phyloP scores from a whole-genome alignment of 2,329 filamentous ascomycete species.

The Colletotrichum gigasporum region DNA sequence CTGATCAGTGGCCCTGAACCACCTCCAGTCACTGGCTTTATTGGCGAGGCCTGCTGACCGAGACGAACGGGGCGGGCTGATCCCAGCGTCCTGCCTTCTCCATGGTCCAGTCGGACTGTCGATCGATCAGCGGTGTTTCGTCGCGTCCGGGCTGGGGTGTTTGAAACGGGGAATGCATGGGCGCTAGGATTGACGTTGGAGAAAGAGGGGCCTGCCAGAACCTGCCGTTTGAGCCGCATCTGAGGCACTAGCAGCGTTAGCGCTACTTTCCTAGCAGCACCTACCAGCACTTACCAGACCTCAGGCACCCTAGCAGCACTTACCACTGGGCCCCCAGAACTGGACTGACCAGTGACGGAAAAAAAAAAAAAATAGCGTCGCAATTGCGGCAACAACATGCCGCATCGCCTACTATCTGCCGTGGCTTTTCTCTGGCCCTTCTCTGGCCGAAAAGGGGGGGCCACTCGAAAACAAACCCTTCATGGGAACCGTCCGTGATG shows the following conservation, averaged over 20 bases:
- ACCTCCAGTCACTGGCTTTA: no score
- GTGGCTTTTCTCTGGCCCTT: not conserved
- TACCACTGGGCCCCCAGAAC: no score
- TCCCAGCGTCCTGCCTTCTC: constrained; percentile 2
- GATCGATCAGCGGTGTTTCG: constrained; percentile 31
- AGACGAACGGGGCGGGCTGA: not conserved
- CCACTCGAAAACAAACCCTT: not conserved
- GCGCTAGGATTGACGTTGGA: constrained; percentile 27
- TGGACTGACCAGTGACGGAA: no score
- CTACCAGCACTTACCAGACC: no score
- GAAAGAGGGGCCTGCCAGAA: constrained; percentile 6
- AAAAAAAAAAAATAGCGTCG: no score
- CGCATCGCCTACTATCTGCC: not conserved
- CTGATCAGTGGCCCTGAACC: no score
- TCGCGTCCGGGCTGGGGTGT: constrained; percentile 27
- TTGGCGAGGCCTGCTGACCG: not conserved
- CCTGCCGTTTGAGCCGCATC: constrained; percentile 29
- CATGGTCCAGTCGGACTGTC: constrained; percentile 7
- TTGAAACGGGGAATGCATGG: constrained; percentile 31
- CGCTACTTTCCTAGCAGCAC: no score
- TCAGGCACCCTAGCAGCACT: no score
- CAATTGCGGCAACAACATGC: constrained; percentile 2
- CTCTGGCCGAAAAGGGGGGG: no score
- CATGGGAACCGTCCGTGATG: constrained; percentile 13
- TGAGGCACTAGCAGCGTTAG: not conserved